phyloP scores from a whole-genome alignment of 2,329 filamentous ascomycete genomes.

The Eutypa lata region DNA sequence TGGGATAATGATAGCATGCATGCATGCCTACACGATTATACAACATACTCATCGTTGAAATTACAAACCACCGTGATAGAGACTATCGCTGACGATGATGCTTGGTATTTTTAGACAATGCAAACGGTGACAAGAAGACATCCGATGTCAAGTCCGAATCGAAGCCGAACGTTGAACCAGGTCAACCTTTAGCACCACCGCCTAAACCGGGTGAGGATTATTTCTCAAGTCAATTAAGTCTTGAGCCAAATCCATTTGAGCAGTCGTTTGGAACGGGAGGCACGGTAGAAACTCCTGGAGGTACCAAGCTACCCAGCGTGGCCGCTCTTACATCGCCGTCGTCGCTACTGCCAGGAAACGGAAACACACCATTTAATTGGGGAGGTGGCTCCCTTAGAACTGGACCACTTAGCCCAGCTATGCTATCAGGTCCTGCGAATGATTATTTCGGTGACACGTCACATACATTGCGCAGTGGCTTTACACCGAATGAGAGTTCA shows the following conservation, averaged over 20 bases:
- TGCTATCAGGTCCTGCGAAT: constrained; percentile 82
- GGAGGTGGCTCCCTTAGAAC: constrained; percentile 79
- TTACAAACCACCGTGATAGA: background rate
- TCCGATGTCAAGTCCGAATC: constrained; percentile 49
- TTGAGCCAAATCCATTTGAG: constrained; percentile 96
- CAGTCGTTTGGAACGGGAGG: constrained; percentile 75
- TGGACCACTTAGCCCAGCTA: constrained; percentile 91
- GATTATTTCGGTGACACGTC: constrained; percentile 83
- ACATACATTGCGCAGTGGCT: constrained; percentile 74
- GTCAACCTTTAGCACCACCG: constrained; percentile 67
- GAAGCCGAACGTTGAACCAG: constrained; percentile 53
- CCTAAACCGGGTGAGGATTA: constrained; percentile 68
- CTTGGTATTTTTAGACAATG: constrained; percentile 30
- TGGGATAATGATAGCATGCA: background rate
- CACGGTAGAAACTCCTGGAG: constrained; percentile 76
- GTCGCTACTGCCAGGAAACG: constrained; percentile 70
- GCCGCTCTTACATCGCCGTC: constrained; percentile 89
- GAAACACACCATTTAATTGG: constrained; percentile 75
- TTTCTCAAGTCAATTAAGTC: constrained; percentile 64
- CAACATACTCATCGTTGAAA: no score
- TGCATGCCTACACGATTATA: background rate
- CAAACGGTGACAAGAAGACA: constrained; percentile 42
- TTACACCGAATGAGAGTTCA: constrained; percentile 96
- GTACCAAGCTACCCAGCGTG: constrained; percentile 80
- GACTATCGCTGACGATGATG: constrained; percentile 20